phyloP scores from a whole-genome alignment of 352 stramenopile species.

The Sclerospora graminicola region DNA sequence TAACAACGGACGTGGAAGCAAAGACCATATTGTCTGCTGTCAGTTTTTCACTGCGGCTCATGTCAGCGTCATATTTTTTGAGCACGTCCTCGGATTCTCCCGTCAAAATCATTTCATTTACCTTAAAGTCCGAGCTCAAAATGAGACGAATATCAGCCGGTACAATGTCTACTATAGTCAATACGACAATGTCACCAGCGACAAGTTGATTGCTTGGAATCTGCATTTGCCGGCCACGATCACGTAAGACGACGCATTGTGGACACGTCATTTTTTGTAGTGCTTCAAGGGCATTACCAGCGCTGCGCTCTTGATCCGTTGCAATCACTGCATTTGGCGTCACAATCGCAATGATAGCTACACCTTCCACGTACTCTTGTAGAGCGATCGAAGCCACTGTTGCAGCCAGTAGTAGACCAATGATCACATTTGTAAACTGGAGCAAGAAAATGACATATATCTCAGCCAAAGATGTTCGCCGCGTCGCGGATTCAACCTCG shows the following conservation, averaged over 20 bases:
- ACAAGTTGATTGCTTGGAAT: constrained; percentile 57
- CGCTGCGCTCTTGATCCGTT: constrained; percentile 55
- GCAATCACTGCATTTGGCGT: constrained; percentile 63
- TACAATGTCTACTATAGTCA: constrained; percentile 90
- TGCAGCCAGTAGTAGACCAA: constrained; percentile 48
- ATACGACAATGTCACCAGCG: constrained; percentile 66
- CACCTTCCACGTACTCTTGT: constrained; percentile 57
- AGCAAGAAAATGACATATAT: constrained; percentile 51
- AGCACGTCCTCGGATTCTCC: constrained; percentile 84
- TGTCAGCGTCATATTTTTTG: constrained; percentile 49
- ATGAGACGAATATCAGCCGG: constrained; percentile 86
- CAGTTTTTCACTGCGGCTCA: constrained; percentile 39
- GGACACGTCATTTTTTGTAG: constrained; percentile 65
- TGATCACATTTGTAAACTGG: constrained; percentile 75
- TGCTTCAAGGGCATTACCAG: constrained; percentile 57
- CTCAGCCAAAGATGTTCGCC: too few species aligned
- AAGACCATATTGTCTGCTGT: constrained; percentile 89
- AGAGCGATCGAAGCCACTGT: constrained; percentile 52
- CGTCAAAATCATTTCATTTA: constrained; percentile 93
- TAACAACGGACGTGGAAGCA: constrained; percentile 69
- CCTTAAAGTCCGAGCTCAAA: constrained; percentile 67
- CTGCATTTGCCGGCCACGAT: constrained; percentile 35
- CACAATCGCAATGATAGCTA: constrained; percentile 65
- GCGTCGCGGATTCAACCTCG: too few species aligned
- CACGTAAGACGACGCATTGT: constrained; percentile 47